Evolutionary conservation across 83 land plant genomes (phyloP).

Genomic region (Thuja plicata): DNA sequence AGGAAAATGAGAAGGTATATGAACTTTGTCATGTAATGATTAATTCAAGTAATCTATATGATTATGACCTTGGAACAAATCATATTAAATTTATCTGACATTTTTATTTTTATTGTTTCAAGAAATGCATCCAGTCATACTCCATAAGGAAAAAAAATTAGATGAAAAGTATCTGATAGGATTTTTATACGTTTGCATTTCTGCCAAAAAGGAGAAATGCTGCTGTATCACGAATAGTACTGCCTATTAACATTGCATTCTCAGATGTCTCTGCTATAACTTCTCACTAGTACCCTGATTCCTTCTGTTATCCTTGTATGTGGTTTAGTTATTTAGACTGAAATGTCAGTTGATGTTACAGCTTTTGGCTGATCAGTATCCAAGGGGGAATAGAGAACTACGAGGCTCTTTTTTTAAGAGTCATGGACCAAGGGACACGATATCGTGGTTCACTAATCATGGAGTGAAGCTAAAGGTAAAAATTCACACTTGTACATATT

Average conservation of each 20-base stretch:
- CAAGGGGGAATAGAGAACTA: constrained; percentile 90
- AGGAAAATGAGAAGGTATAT: neutral
- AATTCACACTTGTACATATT: neutral
- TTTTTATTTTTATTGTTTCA: neutral
- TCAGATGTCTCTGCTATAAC: neutral
- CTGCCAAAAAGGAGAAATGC: neutral
- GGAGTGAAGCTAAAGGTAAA: constrained; percentile 88
- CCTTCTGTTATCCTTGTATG: constrained; percentile 1
- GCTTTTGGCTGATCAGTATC: constrained; percentile 88
- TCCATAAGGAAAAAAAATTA: neutral
- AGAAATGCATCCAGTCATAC: neutral
- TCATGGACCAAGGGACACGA: constrained; percentile 92
- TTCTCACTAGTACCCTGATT: neutral
- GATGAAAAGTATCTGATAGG: neutral
- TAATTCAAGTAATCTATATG: neutral
- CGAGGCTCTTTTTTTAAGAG: constrained; percentile 73
- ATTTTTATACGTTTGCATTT: neutral
- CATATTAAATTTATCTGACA: neutral
- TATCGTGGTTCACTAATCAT: constrained; percentile 80
- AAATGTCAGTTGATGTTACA: constrained; percentile 21
- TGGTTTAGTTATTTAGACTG: neutral
- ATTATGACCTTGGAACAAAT: neutral
- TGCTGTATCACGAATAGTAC: neutral
- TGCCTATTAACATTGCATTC: constrained; percentile 1
- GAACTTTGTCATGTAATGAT: neutral